A percentile compares a stretch with the other conserved stretches of the same genome.
These are phyloP conservation scores for Mycena capillaripes DNA, from an alignment of 768 basidiomycete species.

Conservation along the genomic window DNA sequence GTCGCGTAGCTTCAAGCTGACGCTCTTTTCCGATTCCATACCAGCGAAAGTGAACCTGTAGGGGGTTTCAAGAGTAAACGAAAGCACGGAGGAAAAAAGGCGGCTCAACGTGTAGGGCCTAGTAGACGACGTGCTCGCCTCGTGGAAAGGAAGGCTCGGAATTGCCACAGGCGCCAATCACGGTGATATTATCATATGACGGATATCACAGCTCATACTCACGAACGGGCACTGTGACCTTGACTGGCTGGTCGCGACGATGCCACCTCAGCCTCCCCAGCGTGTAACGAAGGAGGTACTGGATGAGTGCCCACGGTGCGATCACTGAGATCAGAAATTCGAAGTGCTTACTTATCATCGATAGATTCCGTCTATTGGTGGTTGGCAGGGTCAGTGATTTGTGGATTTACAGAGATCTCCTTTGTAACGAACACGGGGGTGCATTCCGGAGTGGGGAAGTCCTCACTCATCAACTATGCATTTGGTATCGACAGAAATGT, in stretches of 20 bases:
- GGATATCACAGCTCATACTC: background rate
- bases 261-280: background rate
- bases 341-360: background rate
- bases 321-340: background rate
- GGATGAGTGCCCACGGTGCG: constrained; percentile 16
- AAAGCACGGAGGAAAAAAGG: too few relatives aligned
- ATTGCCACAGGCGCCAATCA: too few relatives aligned
- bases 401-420: background rate
- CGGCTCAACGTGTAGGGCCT: too few relatives aligned
- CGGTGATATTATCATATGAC: too few relatives aligned
- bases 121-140: too few relatives aligned
- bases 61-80: too few relatives aligned
- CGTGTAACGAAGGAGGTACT: constrained; percentile 6
- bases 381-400: constrained; percentile 4
- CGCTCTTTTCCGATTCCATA: constrained; percentile 13
- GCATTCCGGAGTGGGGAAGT: constrained; percentile 15
- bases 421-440: background rate
- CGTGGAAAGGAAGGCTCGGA: too few relatives aligned
- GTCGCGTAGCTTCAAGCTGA: too few relatives aligned
- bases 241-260: background rate
- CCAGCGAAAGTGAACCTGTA: too few relatives aligned
- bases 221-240: background rate
- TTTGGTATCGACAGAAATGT: constrained; percentile 11
- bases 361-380: constrained; percentile 13
- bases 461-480: constrained; percentile 15